Base-by-base conservation (phyloP, 2,329 filamentous ascomycete species). In the Rugonectria rugulosa region DNA sequence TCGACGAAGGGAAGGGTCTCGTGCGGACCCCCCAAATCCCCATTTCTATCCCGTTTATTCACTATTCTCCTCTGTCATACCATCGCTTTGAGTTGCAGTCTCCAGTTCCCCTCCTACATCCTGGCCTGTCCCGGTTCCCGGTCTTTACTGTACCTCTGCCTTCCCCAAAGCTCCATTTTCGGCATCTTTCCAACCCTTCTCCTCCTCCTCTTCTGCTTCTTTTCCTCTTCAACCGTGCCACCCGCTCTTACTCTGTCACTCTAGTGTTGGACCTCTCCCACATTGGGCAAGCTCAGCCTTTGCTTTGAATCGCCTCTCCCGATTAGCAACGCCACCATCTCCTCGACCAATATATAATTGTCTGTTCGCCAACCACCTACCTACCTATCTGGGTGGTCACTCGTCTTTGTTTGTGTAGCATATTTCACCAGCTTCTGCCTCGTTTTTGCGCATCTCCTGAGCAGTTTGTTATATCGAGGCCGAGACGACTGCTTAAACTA, bases 341-440 rank as follows among this genome's bases (percentile, higher is more conserved):
- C 41, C 41, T 46, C 23, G 15, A 27, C 41, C 48, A 36, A 56
- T 36, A 41, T 37, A 56, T 53, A 50, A 19, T n/a, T n/a, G n/a
- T n/a, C n/a, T n/a, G n/a, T n/a, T n/a, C n/a, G n/a, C n/a, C n/a
- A n/a, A n/a, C n/a, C n/a, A n/a, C n/a, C n/a, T n/a, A n/a, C n/a
- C n/a, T n/a, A n/a, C n/a, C n/a, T n/a, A n/a, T n/a, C n/a, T n/a
- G n/a, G n/a, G n/a, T n/a, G n/a, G n/a, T n/a, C n/a, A n/a, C n/a
- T n/a, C n/a, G n/a, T n/a, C n/a, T n/a, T n/a, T n/a, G n/a, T n/a
- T n/a, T n/a, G n/a, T n/a, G n/a, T n/a, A n/a, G n/a, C n/a, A n/a
- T n/a, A n/a, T n/a, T n/a, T n/a, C n/a, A n/a, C n/a, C n/a, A n/a
- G n/a, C n/a, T n/a, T n/a, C n/a, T n/a, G n/a, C n/a, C n/a, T n/a